A percentile compares a stretch with the other conserved stretches of the same genome.
Conservation (phyloP, 257 asterid species). For the Nicotiana sylvestris region DNA sequence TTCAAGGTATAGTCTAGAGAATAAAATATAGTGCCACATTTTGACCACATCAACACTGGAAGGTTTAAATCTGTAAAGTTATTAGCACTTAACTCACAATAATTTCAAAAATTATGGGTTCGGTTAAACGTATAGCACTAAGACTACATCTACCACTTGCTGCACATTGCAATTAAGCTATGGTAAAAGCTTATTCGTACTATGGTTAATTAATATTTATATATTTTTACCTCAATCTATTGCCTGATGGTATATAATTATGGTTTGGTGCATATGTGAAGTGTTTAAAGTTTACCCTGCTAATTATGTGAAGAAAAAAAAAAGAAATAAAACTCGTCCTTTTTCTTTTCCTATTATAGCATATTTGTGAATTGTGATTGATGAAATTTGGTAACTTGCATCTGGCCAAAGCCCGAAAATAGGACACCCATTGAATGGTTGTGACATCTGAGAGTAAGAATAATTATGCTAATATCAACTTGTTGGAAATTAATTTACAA, state of each 20-base stretch:
- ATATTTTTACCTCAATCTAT: no score
- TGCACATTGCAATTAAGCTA: no score
- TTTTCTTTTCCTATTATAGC: neutral
- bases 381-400: neutral
- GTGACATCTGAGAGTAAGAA: neutral
- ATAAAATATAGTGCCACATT: neutral
- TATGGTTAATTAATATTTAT: no score
- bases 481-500: neutral
- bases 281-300: neutral
- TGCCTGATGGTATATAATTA: neutral
- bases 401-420: neutral
- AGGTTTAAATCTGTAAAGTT: no score
- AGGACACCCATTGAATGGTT: neutral
- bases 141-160: no score
- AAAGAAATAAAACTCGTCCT: neutral
- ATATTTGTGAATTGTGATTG: neutral
- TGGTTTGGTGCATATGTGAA: neutral
- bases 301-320: neutral
- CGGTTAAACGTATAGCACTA: no score
- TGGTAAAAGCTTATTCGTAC: no score
- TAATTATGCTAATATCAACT: neutral
- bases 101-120: no score
- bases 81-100: no score
- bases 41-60: neutral
- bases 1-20: no score